Percentiles rank a stretch among this genome's conserved stretches.
Evolutionary conservation across 1,284 basidiomycete species (phyloP).

Genomic region (Ceratobasidium sp.): DNA sequence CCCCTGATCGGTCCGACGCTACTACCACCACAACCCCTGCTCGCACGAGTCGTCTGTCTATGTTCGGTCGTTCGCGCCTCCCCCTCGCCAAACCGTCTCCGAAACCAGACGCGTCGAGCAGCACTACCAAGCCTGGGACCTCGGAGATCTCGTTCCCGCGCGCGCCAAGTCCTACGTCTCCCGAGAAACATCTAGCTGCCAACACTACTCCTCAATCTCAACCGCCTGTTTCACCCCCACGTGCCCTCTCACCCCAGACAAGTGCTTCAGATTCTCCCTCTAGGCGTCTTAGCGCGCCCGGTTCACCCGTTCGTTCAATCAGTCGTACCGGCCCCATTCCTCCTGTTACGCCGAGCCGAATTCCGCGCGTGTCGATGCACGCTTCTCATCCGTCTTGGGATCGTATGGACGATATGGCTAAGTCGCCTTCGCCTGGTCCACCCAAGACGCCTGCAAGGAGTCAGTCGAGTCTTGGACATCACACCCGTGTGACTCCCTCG

Average conservation of each 20-base stretch:
- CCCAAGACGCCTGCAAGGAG: constrained; percentile 5
- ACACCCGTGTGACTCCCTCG: constrained; percentile 13
- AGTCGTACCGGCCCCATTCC: not conserved
- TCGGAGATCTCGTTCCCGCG: constrained; percentile 33
- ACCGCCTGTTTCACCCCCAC: not conserved
- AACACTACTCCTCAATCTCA: not conserved
- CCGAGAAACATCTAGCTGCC: constrained; percentile 6
- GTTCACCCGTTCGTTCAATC: not conserved
- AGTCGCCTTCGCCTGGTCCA: not conserved
- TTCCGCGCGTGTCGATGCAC: constrained; percentile 43
- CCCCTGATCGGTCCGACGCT: constrained; percentile 2
- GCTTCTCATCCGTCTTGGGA: constrained; percentile 22
- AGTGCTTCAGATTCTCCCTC: constrained; percentile 10
- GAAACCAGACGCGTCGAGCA: constrained; percentile 3
- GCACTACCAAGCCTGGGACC: constrained; percentile 9
- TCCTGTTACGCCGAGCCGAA: constrained; percentile 34
- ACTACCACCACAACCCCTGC: not conserved
- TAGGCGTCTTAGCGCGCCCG: not conserved
- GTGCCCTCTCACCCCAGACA: constrained; percentile 3
- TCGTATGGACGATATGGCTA: not conserved
- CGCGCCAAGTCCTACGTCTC: constrained; percentile 10
- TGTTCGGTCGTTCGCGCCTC: constrained; percentile 30
- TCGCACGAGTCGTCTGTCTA: constrained; percentile 28
- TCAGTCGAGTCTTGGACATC: constrained; percentile 11
- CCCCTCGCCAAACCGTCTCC: constrained; percentile 34